phyloP scores from a whole-genome alignment of 768 basidiomycete genomes.

The Mycena albidolilacea region DNA sequence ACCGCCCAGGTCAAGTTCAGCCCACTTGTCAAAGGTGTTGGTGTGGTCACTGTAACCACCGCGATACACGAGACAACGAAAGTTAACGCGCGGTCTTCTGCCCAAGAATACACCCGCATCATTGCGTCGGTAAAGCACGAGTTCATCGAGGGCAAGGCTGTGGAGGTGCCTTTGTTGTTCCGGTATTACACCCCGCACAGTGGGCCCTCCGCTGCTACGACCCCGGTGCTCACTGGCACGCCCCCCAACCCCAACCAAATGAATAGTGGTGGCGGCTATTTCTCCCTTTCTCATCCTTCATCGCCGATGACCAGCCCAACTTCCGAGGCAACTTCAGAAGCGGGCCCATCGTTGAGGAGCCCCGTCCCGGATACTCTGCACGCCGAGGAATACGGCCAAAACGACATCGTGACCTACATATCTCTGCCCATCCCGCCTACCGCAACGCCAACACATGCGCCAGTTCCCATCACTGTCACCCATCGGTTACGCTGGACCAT shows the following conservation, averaged over 20 bases:
- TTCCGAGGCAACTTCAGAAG: slow-evolving; percentile 15
- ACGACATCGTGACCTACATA: slow-evolving; percentile 74
- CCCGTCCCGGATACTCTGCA: slow-evolving; percentile 3
- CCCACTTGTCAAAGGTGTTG: slow-evolving; percentile 88
- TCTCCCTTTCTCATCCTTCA: slow-evolving; percentile 4
- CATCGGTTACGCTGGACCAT: slow-evolving; percentile 90
- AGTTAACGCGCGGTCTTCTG: slow-evolving; percentile 65
- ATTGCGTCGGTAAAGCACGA: slow-evolving; percentile 79
- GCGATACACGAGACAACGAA: slow-evolving; percentile 84
- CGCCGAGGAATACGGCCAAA: slow-evolving; percentile 41
- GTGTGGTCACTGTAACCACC: slow-evolving; percentile 76
- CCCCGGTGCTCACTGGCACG: slow-evolving; percentile 7
- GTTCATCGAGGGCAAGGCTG: slow-evolving; percentile 71
- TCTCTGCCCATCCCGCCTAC: slow-evolving; percentile 72
- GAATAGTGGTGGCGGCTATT: slow-evolving; percentile 26
- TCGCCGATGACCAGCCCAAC: slow-evolving; percentile 7
- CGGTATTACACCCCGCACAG: slow-evolving; percentile 33
- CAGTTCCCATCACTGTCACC: slow-evolving; percentile 81
- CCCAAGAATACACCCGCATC: slow-evolving; percentile 73
- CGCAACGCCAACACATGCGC: slow-evolving; percentile 77
- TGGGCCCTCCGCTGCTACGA: background rate
- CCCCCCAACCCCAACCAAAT: slow-evolving; percentile 3
- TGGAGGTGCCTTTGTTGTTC: slow-evolving; percentile 50
- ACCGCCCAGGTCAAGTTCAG: slow-evolving; percentile 89
- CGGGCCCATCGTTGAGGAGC: slow-evolving; percentile 21